Evolutionary conservation across 2,329 filamentous ascomycete species (phyloP), one percentile per base, ranked within the genome.

Genomic region (Myriosclerotinia scirpicola): DNA sequence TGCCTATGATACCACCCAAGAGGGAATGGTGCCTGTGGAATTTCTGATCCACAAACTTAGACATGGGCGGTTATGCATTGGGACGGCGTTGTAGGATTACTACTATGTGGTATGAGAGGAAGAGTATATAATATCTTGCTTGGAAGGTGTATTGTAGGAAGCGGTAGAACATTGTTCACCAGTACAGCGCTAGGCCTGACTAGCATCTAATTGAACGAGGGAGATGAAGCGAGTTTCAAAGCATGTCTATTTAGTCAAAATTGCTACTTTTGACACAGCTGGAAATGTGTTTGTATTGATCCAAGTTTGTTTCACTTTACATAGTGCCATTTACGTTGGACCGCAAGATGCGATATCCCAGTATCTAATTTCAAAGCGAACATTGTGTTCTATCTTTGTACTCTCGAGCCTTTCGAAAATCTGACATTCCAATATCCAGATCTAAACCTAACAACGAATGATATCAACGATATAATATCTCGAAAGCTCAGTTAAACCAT

Each of bases 1-100:
- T 97, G 80, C 93, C 93, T 0, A 83, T 90, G 72, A 79, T 92
- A 55, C 91, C 93, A 26, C 93, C 93, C 0, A 88, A 88, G 77
- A 83, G 87, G 69, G 92, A 94, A 74, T 94, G 88, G 82, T 88
- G 87, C 71, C 78, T 80, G 38, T 94, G 90, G 85, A 86, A 92
- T 75, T 88, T 94, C 73, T 93, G 77, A 50, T n/a, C 34, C 36
- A 36, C 5, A 52, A 50, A 50, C 15, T 26, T 58, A 59, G 30
- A 36, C 30, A 30, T 48, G 15, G 20, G 63, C 22, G 44, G 9
- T 38, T 38, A 52, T 59, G 67, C 69, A 67, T 67, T 70, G 58
- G 65, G 63, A 34, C 50, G 69, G 69, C 65, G 69, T 70, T 70
- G 48, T 30, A 44, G 14, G 44, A 22, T 52, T 54, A 46, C 30